Conservation (phyloP, 2,329 filamentous ascomycete species). For the Lachnum nothofagi region DNA sequence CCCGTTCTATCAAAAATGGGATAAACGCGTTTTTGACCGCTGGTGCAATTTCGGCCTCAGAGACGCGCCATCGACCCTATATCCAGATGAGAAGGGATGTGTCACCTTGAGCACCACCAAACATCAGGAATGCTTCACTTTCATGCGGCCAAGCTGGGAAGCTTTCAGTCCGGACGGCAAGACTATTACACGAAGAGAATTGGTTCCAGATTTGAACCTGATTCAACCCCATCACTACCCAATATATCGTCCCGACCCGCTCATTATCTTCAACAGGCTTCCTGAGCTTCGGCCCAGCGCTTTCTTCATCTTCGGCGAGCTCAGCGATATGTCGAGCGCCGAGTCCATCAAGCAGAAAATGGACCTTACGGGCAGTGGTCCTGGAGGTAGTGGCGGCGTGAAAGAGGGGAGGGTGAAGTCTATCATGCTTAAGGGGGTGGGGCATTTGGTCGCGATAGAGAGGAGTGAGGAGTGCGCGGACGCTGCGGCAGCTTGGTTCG, state of each 20-base stretch:
- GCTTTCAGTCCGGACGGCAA: constrained; percentile 31
- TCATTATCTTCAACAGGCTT: constrained; percentile 51
- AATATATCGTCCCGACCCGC: constrained; percentile 64
- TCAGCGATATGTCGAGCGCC: constrained; percentile 51
- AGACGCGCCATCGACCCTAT: constrained; percentile 60
- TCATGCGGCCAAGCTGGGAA: constrained; percentile 55
- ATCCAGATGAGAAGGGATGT: constrained; percentile 42
- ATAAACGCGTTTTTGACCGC: constrained; percentile 68
- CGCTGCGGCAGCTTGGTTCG: constrained; percentile 52
- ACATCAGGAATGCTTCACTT: constrained; percentile 82
- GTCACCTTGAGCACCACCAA: constrained; percentile 78
- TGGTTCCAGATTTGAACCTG: constrained; percentile 34
- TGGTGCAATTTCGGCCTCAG: constrained; percentile 73
- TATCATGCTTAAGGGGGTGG: constrained; percentile 58
- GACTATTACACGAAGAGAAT: constrained; percentile 44
- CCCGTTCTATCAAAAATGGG: constrained; percentile 78
- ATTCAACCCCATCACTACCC: constrained; percentile 35
- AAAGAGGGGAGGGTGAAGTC: constrained; percentile 62
- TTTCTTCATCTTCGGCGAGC: constrained; percentile 64
- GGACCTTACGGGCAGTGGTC: constrained; percentile 56
- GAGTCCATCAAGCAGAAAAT: constrained; percentile 54
- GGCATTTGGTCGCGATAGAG: constrained; percentile 84
- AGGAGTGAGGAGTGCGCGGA: constrained; percentile 62
- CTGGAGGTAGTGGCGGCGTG: constrained; percentile 62
- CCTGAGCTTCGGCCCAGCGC: constrained; percentile 58